Conservation (phyloP, 1,284 basidiomycete genomes). For the Heterobasidion irregulare region DNA sequence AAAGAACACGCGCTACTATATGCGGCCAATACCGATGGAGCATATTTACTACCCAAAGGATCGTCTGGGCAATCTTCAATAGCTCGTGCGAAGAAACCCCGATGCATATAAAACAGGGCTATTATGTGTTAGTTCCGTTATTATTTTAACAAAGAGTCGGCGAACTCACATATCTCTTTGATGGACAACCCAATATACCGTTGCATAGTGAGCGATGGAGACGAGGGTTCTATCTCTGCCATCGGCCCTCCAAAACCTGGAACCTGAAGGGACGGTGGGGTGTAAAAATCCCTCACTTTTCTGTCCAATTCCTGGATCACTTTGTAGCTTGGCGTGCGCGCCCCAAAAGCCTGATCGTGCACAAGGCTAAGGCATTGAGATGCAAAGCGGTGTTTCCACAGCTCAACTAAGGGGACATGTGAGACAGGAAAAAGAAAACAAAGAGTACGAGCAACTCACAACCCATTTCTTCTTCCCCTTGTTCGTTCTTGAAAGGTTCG, state of each 20-base stretch:
- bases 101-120: conserved; percentile 67
- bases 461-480: conserved; percentile 54
- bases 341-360: conserved; percentile 59
- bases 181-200: conserved; percentile 55
- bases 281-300: conserved; percentile 50
- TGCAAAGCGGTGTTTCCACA: conserved; percentile 59
- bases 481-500: conserved; percentile 34
- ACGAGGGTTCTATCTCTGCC: conserved; percentile 31
- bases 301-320: conserved; percentile 54
- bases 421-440: conserved; percentile 6
- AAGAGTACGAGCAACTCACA: conserved; percentile 36
- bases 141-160: conserved; percentile 4
- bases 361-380: conserved; percentile 53
- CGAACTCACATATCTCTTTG: conserved; percentile 49
- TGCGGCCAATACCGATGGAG: conserved; percentile 58
- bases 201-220: conserved; percentile 53
- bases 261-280: conserved; percentile 57
- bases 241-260: conserved; percentile 52
- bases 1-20: conserved; percentile 62
- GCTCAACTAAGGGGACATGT: conserved; percentile 31
- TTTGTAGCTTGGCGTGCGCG: conserved; percentile 49
- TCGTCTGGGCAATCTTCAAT: conserved; percentile 53
- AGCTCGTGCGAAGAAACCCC: conserved; percentile 64
- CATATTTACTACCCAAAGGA: conserved; percentile 61
- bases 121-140: neutral